Percentiles rank a stretch among this genome's conserved stretches.
Evolutionary conservation across 2,329 filamentous ascomycete species (phyloP).

Genomic region (Trichoderma lentiforme): DNA sequence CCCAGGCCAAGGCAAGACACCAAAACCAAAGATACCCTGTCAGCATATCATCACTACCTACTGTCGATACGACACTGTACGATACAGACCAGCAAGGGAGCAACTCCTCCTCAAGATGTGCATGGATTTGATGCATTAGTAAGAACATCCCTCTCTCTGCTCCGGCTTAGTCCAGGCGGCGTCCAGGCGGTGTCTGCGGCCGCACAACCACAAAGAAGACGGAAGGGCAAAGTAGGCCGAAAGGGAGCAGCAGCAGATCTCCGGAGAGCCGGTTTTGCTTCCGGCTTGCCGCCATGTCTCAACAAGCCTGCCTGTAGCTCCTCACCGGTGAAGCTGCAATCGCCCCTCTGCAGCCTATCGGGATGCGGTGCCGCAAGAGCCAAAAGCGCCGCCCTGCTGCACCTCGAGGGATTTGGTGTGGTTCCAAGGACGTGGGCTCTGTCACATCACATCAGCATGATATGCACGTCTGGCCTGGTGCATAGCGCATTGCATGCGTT

Average conservation of each 20-base stretch:
- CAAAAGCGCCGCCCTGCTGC: background rate
- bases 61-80: background rate
- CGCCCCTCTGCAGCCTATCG: slow-evolving; percentile 8
- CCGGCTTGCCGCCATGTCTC: slow-evolving; percentile 12
- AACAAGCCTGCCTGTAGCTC: background rate
- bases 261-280: background rate
- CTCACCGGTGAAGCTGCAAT: slow-evolving; percentile 11
- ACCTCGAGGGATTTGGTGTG: background rate
- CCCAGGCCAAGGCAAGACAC: background rate
- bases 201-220: background rate
- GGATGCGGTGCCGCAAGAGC: background rate
- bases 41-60: background rate
- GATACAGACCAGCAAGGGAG: background rate
- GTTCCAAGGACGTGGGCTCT: background rate
- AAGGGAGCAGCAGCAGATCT: background rate
- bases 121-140: background rate
- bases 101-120: background rate
- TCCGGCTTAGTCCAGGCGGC: background rate
- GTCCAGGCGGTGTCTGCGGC: background rate
- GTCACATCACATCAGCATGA: background rate
- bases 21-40: background rate
- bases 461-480: background rate
- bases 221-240: background rate
- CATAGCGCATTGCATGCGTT: background rate
- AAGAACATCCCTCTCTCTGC: background rate